Conservation (phyloP, 1,284 basidiomycete genomes). For the Apiotrichum gamsii region DNA sequence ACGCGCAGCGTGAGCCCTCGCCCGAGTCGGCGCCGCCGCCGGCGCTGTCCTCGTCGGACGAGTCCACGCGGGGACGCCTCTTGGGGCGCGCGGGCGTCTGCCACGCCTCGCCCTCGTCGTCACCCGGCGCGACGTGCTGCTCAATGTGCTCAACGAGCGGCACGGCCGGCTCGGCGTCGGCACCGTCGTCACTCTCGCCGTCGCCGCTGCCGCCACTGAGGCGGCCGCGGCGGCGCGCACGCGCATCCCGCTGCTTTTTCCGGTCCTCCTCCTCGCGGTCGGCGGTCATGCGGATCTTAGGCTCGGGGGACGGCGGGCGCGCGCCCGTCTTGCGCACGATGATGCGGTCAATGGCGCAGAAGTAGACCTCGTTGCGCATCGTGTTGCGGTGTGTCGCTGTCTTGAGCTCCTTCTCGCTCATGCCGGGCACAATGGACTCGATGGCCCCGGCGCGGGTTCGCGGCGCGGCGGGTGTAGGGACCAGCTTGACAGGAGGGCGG, state of each 20-base stretch:
- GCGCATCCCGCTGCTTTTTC: slow-evolving; percentile 55
- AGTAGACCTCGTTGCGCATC: slow-evolving; percentile 40
- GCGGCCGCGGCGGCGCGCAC: slow-evolving; percentile 60
- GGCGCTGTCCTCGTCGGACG: slow-evolving; percentile 21
- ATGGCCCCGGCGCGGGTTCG: neutral
- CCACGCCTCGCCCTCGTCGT: slow-evolving; percentile 77
- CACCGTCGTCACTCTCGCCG: slow-evolving; percentile 23
- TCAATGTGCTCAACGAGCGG: slow-evolving; percentile 15
- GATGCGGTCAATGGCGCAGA: slow-evolving; percentile 43
- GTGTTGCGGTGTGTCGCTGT: slow-evolving; percentile 40
- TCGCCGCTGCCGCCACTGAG: slow-evolving; percentile 48
- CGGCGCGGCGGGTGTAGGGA: slow-evolving; percentile 10
- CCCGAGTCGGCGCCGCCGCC: slow-evolving; percentile 20
- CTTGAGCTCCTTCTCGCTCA: slow-evolving; percentile 42
- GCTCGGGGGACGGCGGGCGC: slow-evolving; percentile 69
- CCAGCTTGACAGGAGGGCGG: slow-evolving; percentile 4
- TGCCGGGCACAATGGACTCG: slow-evolving; percentile 20
- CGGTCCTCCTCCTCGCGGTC: slow-evolving; percentile 68
- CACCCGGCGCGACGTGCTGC: slow-evolving; percentile 47
- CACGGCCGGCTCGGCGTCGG: slow-evolving; percentile 18
- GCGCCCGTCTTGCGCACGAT: slow-evolving; percentile 63
- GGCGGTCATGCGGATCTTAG: slow-evolving; percentile 63
- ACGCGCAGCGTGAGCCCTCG: too few species aligned
- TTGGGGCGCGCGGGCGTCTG: slow-evolving; percentile 53
- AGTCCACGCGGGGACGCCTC: slow-evolving; percentile 42